These are phyloP conservation scores for Metarhizium robertsii DNA, from an alignment of 2,329 filamentous ascomycete genomes.

Conservation along the genomic window DNA sequence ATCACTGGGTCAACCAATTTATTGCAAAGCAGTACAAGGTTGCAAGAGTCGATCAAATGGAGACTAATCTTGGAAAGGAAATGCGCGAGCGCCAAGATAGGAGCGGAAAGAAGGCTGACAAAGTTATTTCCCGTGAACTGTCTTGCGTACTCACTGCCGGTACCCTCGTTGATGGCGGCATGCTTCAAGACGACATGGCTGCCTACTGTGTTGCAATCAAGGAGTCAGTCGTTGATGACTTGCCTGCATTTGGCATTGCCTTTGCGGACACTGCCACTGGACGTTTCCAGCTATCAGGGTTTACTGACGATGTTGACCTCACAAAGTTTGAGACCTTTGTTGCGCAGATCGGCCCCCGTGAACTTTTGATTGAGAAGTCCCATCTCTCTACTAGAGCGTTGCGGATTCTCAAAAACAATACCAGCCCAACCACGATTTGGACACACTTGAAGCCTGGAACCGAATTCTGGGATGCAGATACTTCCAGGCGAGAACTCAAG, in stretches of 20 bases:
- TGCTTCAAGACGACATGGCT: slow-evolving; percentile 97
- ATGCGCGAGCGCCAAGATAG: slow-evolving; percentile 85
- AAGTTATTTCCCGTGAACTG: slow-evolving; percentile 85
- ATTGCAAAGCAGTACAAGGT: slow-evolving; percentile 98
- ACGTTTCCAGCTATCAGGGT: slow-evolving; percentile 88
- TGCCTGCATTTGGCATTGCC: slow-evolving; percentile 79
- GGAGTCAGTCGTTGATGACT: slow-evolving; percentile 60
- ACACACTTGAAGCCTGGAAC: slow-evolving; percentile 78
- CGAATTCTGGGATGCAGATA: slow-evolving; percentile 87
- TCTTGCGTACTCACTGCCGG: slow-evolving; percentile 86
- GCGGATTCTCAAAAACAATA: slow-evolving; percentile 94
- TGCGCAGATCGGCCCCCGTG: slow-evolving; percentile 81
- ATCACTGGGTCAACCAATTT: slow-evolving; percentile 96
- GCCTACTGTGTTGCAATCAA: slow-evolving; percentile 96
- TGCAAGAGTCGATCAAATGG: slow-evolving; percentile 90
- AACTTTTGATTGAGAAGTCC: slow-evolving; percentile 82
- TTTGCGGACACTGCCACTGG: slow-evolving; percentile 95
- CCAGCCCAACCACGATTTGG: slow-evolving; percentile 86
- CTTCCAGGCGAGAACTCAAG: slow-evolving; percentile 71
- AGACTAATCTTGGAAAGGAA: slow-evolving; percentile 90
- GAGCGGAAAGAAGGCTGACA: slow-evolving; percentile 67
- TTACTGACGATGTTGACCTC: slow-evolving; percentile 82
- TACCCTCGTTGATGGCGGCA: slow-evolving; percentile 87
- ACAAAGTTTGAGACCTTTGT: slow-evolving; percentile 97
- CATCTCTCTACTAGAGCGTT: slow-evolving; percentile 79